These are phyloP conservation scores for Diospyros kaki DNA, from an alignment of 148 eudicot genomes.

Conservation along the genomic window DNA sequence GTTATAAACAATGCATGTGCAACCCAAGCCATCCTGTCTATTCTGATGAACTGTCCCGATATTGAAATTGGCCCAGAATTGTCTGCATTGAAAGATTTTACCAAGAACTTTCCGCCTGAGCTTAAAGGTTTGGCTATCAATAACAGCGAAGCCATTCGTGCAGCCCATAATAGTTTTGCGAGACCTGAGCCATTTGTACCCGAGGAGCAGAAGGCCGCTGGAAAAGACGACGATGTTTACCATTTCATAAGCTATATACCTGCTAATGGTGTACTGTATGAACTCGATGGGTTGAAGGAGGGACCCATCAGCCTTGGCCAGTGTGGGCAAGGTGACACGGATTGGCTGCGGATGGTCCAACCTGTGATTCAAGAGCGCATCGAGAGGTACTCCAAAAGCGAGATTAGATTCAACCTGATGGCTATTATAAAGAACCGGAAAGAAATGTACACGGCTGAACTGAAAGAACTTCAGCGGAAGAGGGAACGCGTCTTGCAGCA, in stretches of 20 bases:
- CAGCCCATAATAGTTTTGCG: slow-evolving; percentile 94
- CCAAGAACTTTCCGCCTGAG: slow-evolving; percentile 87
- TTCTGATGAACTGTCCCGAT: slow-evolving; percentile 87
- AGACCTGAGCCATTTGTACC: slow-evolving; percentile 96
- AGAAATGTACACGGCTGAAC: slow-evolving; percentile 82
- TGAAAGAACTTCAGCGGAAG: slow-evolving; percentile 81
- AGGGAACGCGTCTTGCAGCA: slow-evolving; percentile 85
- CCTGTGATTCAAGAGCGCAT: slow-evolving; percentile 94
- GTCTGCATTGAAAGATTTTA: slow-evolving; percentile 78
- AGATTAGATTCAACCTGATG: slow-evolving; percentile 84
- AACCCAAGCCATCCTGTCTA: slow-evolving; percentile 97
- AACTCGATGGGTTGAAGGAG: slow-evolving; percentile 93
- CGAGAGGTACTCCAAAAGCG: slow-evolving; percentile 79
- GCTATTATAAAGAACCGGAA: slow-evolving; percentile 90
- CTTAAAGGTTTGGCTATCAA: slow-evolving; percentile 97
- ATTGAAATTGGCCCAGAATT: slow-evolving; percentile 90
- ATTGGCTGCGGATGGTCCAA: slow-evolving; percentile 74
- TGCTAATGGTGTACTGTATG: slow-evolving; percentile 86
- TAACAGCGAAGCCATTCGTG: slow-evolving; percentile 94
- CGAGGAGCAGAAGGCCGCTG: slow-evolving; percentile 86
- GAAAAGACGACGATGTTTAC: slow-evolving; percentile 94
- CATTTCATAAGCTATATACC: slow-evolving; percentile 96
- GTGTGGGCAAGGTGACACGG: slow-evolving; percentile 74
- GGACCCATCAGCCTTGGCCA: slow-evolving; percentile 97
- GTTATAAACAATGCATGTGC: slow-evolving; percentile 99